Evolutionary conservation across 768 basidiomycete species (phyloP), one percentile per base, ranked within the genome.

Genomic region (Termitomyces sp.): DNA sequence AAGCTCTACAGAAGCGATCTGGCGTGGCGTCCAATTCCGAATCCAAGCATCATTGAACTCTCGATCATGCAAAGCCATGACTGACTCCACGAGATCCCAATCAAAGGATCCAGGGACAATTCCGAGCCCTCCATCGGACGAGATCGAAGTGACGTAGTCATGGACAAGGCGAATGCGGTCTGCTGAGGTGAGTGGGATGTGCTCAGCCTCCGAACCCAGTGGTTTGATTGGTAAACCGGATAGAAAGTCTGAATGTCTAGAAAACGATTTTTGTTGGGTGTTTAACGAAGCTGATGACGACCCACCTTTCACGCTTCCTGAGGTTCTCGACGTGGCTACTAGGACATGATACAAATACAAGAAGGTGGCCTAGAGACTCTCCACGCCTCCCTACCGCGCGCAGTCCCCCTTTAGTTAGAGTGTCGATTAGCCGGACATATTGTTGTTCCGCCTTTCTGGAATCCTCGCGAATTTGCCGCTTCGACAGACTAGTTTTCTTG

Each of bases 31-130:
- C 90, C 94, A 94, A 10, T 81, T 73, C 23, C 81, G 79, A 52
- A 91, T 79, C 94, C 94, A 95, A 0, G 72, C 63, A 9, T 87
- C 79, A 68, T 96, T 93, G 72, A 91, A 91, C 45, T 81, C 73
- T 17, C 83, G 81, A 69, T 98, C 88, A 64, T 98, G 96, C 8
- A 98, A 75, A 1, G 86, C 83, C 76, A 92, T 84, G 51, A 97
- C 80, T 21, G 85, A 84, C 63, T 91, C 85, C 8, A 97, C 80
- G 49, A 89, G 82, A 60, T 85, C 80, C 91, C 92, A 98, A 52
- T 84, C 81, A 14, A 79, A 70, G 23, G 83, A 76, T 14, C 81
- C 83, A 1, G 90, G 86, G 8, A 85, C 82, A 47, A 98, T 83
- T 1, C 91, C 93, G 2, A 96, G 80, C 5, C 94, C 94, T 10